Evolutionary conservation across 345 rosid genomes (phyloP).

Genomic region (Ceriops tagal): DNA sequence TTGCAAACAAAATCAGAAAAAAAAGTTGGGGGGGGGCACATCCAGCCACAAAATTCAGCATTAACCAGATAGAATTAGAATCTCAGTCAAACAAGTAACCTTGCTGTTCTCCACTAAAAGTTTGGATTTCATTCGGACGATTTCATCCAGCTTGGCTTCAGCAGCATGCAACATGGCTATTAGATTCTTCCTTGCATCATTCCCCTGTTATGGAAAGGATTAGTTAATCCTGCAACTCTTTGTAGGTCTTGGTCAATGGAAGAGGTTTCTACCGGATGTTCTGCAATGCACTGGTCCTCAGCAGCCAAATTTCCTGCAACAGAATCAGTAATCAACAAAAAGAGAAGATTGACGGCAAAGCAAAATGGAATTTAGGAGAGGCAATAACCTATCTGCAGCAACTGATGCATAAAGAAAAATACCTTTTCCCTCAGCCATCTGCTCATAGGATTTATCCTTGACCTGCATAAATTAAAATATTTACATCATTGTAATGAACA

Average conservation of each 20-base stretch:
- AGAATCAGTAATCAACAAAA: slow-evolving; percentile 4
- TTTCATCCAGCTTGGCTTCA: slow-evolving; percentile 47
- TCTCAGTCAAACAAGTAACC: slow-evolving; percentile 32
- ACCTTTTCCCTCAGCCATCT: slow-evolving; percentile 34
- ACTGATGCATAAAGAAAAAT: background rate
- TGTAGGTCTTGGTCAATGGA: background rate
- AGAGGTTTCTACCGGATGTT: slow-evolving; percentile 24
- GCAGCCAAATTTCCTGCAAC: slow-evolving; percentile 25
- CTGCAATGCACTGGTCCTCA: slow-evolving; percentile 5
- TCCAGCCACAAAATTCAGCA: too few species aligned
- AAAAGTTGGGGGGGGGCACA: too few species aligned
- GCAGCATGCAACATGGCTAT: slow-evolving; percentile 43
- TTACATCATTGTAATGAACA: too few species aligned
- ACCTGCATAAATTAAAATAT: slow-evolving; percentile 22
- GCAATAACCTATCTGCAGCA: background rate
- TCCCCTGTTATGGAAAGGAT: slow-evolving; percentile 26
- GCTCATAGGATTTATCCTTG: slow-evolving; percentile 18
- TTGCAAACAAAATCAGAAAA: background rate
- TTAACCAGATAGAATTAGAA: too few species aligned
- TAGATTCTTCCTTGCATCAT: slow-evolving; percentile 30
- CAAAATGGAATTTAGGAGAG: background rate
- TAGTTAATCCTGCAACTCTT: slow-evolving; percentile 4
- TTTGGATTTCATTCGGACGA: slow-evolving; percentile 38
- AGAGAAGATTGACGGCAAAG: too few species aligned
- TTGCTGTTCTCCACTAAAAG: slow-evolving; percentile 42